A percentile compares a stretch with the other conserved stretches of the same genome.
Conservation (phyloP, 192 early-diverging fungal genomes). For the Podila epigama region DNA sequence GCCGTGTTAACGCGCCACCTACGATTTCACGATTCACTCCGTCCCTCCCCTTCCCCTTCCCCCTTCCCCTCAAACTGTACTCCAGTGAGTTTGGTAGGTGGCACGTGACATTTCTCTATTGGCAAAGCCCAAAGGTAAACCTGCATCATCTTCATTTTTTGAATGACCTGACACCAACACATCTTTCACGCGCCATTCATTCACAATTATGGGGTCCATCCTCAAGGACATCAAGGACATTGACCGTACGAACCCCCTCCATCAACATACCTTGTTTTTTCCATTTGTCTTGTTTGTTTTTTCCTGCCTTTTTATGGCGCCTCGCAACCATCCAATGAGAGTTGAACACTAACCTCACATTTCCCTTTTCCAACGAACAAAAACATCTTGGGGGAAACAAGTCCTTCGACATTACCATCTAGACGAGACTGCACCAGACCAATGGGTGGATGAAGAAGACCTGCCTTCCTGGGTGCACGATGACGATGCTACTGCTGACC, state of each 20-base stretch:
- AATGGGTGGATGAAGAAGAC: conserved; percentile 58
- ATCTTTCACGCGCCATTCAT: background rate
- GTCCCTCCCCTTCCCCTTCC: no score
- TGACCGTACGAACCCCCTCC: conserved; percentile 20
- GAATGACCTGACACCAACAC: no score
- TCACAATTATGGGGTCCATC: conserved; percentile 25
- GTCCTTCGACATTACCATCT: conserved; percentile 62
- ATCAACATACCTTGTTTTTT: background rate
- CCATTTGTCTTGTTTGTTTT: background rate
- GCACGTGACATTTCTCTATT: no score
- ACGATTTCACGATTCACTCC: no score
- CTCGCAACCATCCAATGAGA: no score
- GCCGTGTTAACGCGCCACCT: no score
- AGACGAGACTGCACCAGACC: conserved; percentile 55
- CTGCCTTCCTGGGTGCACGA: conserved; percentile 49
- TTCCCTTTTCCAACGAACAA: background rate
- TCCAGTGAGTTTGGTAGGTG: no score
- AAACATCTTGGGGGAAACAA: no score
- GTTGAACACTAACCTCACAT: background rate
- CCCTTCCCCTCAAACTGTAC: no score
- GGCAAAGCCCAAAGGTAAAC: no score
- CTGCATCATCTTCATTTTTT: background rate
- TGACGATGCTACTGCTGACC: conserved; percentile 24
- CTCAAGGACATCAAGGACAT: conserved; percentile 44
- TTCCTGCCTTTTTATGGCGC: no score